Evolutionary conservation across 371 early-diverging fungal species (phyloP).

Genomic region (Rhizomucor miehei): DNA sequence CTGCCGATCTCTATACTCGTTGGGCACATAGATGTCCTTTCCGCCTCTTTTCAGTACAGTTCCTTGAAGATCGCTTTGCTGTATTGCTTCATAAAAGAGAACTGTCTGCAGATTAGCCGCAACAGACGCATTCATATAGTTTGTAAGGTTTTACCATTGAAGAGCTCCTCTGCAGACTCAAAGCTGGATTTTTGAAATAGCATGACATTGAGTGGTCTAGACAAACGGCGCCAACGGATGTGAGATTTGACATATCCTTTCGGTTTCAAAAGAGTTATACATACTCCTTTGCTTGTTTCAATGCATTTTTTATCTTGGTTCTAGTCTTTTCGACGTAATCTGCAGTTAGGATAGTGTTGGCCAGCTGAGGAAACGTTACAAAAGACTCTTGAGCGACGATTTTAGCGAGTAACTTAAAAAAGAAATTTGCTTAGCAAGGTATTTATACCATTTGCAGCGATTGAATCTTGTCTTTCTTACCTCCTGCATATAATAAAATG

Average conservation of each 20-base stretch:
- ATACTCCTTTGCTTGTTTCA: constrained; percentile 21
- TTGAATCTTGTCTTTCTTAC: constrained; percentile 6
- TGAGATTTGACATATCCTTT: too few relatives aligned
- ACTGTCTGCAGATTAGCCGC: not conserved
- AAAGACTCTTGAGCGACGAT: constrained; percentile 5
- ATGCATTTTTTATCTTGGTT: constrained; percentile 5
- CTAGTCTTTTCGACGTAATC: constrained; percentile 5
- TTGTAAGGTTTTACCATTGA: constrained; percentile 19
- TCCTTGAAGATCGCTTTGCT: constrained; percentile 7
- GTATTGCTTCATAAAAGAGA: not conserved
- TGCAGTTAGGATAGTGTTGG: constrained; percentile 16
- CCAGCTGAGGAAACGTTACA: constrained; percentile 2
- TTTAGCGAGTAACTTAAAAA: constrained; percentile 5
- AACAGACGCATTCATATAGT: too few relatives aligned
- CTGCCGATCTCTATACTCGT: constrained; percentile 26
- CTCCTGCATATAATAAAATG: constrained; percentile 17
- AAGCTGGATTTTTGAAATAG: not conserved
- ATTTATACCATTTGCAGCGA: too few relatives aligned
- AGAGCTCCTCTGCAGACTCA: constrained; percentile 13
- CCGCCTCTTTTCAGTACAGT: constrained; percentile 22
- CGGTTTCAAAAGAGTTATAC: constrained; percentile 1
- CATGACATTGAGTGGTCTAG: not conserved
- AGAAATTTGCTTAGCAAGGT: too few relatives aligned
- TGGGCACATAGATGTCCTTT: constrained; percentile 20
- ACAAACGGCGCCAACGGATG: too few relatives aligned